Conservation (phyloP, 192 early-diverging fungal species). For the Ambispora gerdemannii region DNA sequence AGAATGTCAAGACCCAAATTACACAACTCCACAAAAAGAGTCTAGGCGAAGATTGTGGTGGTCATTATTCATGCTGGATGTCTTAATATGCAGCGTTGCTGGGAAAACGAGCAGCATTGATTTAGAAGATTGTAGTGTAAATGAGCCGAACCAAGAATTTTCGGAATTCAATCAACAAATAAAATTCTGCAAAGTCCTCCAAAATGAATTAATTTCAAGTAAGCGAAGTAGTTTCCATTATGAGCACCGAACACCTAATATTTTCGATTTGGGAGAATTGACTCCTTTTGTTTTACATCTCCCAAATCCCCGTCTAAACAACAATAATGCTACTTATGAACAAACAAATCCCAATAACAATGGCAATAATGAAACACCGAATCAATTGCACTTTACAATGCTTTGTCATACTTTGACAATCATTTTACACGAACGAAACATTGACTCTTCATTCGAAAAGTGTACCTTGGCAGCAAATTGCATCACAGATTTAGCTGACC, state of each 20-base stretch:
- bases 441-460: background rate
- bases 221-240: background rate
- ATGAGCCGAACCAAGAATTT: constrained; percentile 9
- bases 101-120: constrained; percentile 23
- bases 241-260: background rate
- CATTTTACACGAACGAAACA: constrained; percentile 9
- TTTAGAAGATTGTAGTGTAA: constrained; percentile 21
- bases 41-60: constrained; percentile 26
- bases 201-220: constrained; percentile 6
- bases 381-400: constrained; percentile 7
- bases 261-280: constrained; percentile 12
- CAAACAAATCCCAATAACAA: background rate
- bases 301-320: no score
- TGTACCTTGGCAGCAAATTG: background rate
- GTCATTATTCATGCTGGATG: constrained; percentile 30
- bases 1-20: constrained; percentile 9
- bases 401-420: constrained; percentile 16
- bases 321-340: no score
- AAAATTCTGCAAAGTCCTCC: constrained; percentile 11
- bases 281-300: background rate
- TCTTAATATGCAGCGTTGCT: constrained; percentile 17
- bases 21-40: constrained; percentile 11
- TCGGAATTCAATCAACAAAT: constrained; percentile 20
- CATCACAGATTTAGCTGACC: background rate
- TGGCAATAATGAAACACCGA: background rate